A percentile compares a stretch with the other conserved stretches of the same genome.
These are phyloP conservation scores for Talaromyces pinophilus DNA, from an alignment of 2,329 filamentous ascomycete species.

Conservation along the genomic window DNA sequence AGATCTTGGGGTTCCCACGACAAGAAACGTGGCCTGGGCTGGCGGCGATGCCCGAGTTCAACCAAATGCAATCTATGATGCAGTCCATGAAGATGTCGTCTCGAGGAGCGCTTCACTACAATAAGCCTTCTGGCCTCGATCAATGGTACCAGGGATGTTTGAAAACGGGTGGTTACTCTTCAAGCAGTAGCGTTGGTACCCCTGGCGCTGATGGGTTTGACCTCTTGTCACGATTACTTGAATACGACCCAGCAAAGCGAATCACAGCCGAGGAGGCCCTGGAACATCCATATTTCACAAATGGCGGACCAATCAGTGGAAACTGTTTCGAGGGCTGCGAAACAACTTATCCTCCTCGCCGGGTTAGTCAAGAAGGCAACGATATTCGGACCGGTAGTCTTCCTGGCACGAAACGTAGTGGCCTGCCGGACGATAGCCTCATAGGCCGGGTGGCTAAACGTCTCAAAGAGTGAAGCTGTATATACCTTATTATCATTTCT, in stretches of 20 bases:
- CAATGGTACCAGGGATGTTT: conserved; percentile 77
- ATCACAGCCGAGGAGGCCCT: conserved; percentile 85
- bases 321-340: conserved; percentile 92
- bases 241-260: conserved; percentile 89
- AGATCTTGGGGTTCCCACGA: conserved; percentile 87
- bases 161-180: conserved; percentile 57
- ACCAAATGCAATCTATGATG: conserved; percentile 61
- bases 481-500: conserved; percentile 14
- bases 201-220: conserved; percentile 78
- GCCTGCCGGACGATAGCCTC: conserved; percentile 78
- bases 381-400: conserved; percentile 89
- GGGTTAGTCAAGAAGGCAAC: conserved; percentile 92
- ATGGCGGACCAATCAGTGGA: conserved; percentile 66
- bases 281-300: conserved; percentile 85
- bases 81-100: conserved; percentile 36
- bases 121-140: conserved; percentile 64
- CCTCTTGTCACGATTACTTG: conserved; percentile 76
- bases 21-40: conserved; percentile 88
- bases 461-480: conserved; percentile 49
- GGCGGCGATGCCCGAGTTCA: conserved; percentile 81
- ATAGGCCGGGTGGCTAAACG: conserved; percentile 58
- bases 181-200: conserved; percentile 53
- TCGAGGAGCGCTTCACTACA: conserved; percentile 50
- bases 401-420: conserved; percentile 87
- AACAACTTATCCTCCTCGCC: conserved; percentile 82